Evolutionary conservation across 2,329 filamentous ascomycete species (phyloP).

Genomic region (Cladosporium phlei): DNA sequence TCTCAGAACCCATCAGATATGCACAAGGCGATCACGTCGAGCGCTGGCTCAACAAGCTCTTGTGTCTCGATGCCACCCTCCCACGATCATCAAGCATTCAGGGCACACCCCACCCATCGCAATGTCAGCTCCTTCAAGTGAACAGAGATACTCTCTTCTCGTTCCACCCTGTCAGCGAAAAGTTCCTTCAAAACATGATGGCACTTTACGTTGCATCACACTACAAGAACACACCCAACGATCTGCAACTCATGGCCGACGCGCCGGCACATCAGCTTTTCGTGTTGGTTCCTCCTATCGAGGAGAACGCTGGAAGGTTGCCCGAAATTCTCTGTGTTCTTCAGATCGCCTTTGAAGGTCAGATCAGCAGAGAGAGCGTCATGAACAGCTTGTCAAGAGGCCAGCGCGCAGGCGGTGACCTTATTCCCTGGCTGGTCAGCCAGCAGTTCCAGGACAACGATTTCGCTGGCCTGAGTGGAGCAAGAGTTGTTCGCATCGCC

Average conservation of each 20-base stretch:
- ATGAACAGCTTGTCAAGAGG: slow-evolving; percentile 84
- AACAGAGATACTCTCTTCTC: slow-evolving; percentile 98
- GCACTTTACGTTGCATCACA: slow-evolving; percentile 94
- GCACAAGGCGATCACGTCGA: slow-evolving; percentile 85
- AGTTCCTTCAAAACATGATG: slow-evolving; percentile 97
- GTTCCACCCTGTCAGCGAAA: slow-evolving; percentile 94
- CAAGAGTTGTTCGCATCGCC: slow-evolving; percentile 86
- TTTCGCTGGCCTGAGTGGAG: slow-evolving; percentile 88
- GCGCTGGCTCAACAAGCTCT: slow-evolving; percentile 89
- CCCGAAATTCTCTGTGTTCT: slow-evolving; percentile 94
- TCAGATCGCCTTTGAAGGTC: slow-evolving; percentile 88
- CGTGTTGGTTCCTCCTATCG: slow-evolving; percentile 81
- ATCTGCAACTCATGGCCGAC: slow-evolving; percentile 97
- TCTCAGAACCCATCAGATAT: slow-evolving; percentile 92
- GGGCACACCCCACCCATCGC: slow-evolving; percentile 82
- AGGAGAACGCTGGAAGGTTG: slow-evolving; percentile 69
- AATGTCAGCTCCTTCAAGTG: slow-evolving; percentile 88
- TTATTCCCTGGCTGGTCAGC: slow-evolving; percentile 96
- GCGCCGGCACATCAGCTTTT: slow-evolving; percentile 95
- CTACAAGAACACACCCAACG: slow-evolving; percentile 97
- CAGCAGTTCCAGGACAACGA: slow-evolving; percentile 98
- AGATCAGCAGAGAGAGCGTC: slow-evolving; percentile 89
- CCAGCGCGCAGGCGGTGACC: slow-evolving; percentile 80
- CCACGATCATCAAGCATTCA: slow-evolving; percentile 70
- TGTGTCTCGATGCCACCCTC: slow-evolving; percentile 89